Conservation (phyloP, 306 rosid species). For the Crotalaria pallida region DNA sequence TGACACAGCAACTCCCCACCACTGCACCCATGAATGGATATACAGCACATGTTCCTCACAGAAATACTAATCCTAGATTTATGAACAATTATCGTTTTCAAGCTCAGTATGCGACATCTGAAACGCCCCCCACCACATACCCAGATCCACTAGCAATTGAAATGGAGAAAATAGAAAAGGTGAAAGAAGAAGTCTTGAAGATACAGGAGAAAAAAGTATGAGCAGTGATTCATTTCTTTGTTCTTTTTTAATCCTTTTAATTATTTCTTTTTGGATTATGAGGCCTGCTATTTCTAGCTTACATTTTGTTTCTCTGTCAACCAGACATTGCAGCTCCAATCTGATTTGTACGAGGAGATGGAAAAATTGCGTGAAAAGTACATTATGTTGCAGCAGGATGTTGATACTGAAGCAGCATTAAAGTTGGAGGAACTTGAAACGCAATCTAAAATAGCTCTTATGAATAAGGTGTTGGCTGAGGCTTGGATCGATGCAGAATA, state of each 20-base stretch:
- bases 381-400: constrained; percentile 18
- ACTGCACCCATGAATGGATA: neutral
- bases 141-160: constrained; percentile 22
- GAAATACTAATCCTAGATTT: neutral
- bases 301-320: neutral
- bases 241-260: neutral
- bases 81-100: neutral
- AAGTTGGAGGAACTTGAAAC: constrained; percentile 21
- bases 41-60: neutral
- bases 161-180: constrained; percentile 21
- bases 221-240: neutral
- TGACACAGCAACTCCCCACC: constrained; percentile 9
- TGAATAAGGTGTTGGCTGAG: constrained; percentile 27
- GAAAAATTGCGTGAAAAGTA: constrained; percentile 20
- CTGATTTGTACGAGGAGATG: constrained; percentile 15
- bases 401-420: neutral
- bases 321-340: constrained; percentile 24
- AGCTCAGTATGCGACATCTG: constrained; percentile 10
- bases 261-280: neutral
- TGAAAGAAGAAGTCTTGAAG: constrained; percentile 20
- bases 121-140: neutral
- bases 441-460: neutral
- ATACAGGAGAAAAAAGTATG: constrained; percentile 15
- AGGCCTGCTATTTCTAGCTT: neutral
- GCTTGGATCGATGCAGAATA: neutral